Conservation (phyloP, 2,329 filamentous ascomycete species). For the Lachnellula arida region DNA sequence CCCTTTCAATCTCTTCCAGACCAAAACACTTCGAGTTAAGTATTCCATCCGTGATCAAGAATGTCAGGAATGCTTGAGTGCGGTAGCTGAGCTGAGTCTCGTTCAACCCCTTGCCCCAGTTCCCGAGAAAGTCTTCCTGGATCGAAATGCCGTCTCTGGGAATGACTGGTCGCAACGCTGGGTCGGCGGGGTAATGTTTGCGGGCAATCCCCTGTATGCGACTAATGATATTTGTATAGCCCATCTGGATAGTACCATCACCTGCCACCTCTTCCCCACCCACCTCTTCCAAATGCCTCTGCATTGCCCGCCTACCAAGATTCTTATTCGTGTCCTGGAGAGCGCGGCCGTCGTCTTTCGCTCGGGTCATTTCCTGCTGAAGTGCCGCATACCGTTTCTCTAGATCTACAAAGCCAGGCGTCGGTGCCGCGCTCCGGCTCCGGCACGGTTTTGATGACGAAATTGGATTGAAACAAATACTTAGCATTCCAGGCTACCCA, state of each 20-base stretch:
- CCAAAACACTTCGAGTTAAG: neutral
- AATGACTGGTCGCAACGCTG: neutral
- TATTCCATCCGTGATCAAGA: neutral
- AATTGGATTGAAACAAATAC: too few relatives aligned
- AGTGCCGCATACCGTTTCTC: too few relatives aligned
- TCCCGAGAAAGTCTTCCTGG: neutral
- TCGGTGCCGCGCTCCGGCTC: neutral
- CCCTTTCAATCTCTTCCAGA: neutral
- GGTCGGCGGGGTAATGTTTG: neutral
- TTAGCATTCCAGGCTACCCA: too few relatives aligned
- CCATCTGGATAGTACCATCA: neutral
- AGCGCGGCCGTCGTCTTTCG: too few relatives aligned
- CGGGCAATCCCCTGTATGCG: neutral
- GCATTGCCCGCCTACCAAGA: neutral
- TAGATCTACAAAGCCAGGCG: too few relatives aligned
- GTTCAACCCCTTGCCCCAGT: neutral
- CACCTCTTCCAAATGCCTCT: neutral
- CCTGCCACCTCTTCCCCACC: neutral
- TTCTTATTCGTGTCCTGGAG: neutral
- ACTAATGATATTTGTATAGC: neutral
- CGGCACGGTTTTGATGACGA: too few relatives aligned
- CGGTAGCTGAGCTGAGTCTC: neutral
- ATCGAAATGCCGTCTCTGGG: neutral
- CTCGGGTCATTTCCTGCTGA: too few relatives aligned
- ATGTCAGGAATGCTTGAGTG: neutral